Base-by-base conservation (phyloP, 2,329 filamentous ascomycete species). In the Fusarium sp. region DNA sequence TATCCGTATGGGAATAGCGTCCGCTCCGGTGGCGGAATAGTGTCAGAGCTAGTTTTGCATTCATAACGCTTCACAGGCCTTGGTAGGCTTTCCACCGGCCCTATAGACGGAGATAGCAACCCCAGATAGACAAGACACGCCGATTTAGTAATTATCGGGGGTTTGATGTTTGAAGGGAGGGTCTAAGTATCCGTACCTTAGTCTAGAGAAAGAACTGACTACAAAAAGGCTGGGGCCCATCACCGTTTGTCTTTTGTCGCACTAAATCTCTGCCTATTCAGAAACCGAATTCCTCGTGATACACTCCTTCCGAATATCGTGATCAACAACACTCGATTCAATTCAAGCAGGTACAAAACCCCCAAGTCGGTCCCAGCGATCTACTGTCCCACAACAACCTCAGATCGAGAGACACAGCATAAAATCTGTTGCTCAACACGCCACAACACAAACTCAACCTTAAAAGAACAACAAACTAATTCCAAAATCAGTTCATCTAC, bases 1-100 rank as follows among this genome's bases (percentile, higher is more conserved):
- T 75, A 24, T 70, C 73, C 73, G 22, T 62, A 75, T 70, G 66
- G 68, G 71, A 71, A 71, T 75, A 69, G 73, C 71, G 70, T 57
- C 63, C 71, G 70, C 59, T 61, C 66, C 61, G 59, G 58, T 30
- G 27, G 56, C 29, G 50, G 50, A 42, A 52, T 62, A 62, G 59
- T 59, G 59, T 34, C 30, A 52, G 55, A 29, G 20, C 24, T 50
- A 57, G 53, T 32, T 47, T 56, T 46, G 20, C 27, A 25, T 60
- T 59, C 25, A 42, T 9, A 52, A 52, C 32, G 12, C 44, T 52
- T 49, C 18, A 52, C 40, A 42, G 49, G 49, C 32, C 25, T 52
- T 52, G 32, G 15, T 42, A 27, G 6, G 18, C n/a, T 50, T 47
- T 30, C 20, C 40, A 40, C 38, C 40, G 63, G 50, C 56, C 38